phyloP scores from a whole-genome alignment of 2,329 filamentous ascomycete species.

The Hypomyces rosellus region DNA sequence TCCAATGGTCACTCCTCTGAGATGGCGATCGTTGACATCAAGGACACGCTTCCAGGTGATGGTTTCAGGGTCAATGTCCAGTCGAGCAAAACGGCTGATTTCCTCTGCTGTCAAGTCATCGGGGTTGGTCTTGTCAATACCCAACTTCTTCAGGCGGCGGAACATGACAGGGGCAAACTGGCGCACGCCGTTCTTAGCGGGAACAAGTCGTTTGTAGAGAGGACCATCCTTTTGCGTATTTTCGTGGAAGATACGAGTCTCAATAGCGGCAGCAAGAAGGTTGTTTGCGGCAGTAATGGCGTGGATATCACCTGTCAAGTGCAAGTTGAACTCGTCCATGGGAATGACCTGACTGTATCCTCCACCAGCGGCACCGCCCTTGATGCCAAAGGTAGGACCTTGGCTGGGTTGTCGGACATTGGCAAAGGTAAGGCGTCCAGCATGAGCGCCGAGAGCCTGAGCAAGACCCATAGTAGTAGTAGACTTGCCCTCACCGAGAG shows the following conservation, averaged over 20 bases:
- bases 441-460: slow-evolving; percentile 83
- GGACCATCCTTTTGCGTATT: slow-evolving; percentile 86
- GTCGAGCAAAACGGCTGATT: slow-evolving; percentile 76
- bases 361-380: slow-evolving; percentile 93
- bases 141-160: slow-evolving; percentile 87
- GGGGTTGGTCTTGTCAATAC: slow-evolving; percentile 91
- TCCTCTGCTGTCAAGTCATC: slow-evolving; percentile 88
- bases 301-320: slow-evolving; percentile 95
- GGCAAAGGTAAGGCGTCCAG: slow-evolving; percentile 84
- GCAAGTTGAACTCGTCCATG: slow-evolving; percentile 99
- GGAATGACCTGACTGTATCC: slow-evolving; percentile 99
- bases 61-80: slow-evolving; percentile 94
- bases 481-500: slow-evolving; percentile 94
- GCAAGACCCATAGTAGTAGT: slow-evolving; percentile 95
- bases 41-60: slow-evolving; percentile 96
- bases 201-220: slow-evolving; percentile 82
- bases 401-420: slow-evolving; percentile 97
- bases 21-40: slow-evolving; percentile 93
- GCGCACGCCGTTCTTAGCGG: slow-evolving; percentile 81
- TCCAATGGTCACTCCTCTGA: slow-evolving; percentile 83
- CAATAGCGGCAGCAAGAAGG: slow-evolving; percentile 88
- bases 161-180: slow-evolving; percentile 88
- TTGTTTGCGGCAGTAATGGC: slow-evolving; percentile 97
- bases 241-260: slow-evolving; percentile 98
- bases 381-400: slow-evolving; percentile 97